Conservation (phyloP, 176 grass and related monocot genomes). For the Cocos nucifera region DNA sequence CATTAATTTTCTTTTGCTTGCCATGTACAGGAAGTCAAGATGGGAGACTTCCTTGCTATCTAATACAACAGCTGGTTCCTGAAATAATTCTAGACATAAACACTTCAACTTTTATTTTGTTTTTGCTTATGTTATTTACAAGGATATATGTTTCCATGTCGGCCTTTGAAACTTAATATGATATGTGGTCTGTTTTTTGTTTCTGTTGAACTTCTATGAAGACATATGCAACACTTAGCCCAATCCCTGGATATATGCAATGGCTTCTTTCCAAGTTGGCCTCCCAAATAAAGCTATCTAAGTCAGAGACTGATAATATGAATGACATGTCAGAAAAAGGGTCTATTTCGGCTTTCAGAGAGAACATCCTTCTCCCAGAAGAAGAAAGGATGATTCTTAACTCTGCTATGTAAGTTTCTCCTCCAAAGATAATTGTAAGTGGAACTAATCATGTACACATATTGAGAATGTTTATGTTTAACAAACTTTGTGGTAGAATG, state of each 20-base stretch:
- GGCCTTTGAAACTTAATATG: background rate
- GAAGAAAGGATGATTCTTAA: conserved; percentile 70
- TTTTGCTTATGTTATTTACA: no score
- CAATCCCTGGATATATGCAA: conserved; percentile 89
- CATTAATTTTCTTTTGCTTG: no score
- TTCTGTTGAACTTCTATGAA: conserved; percentile 16
- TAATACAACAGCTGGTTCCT: no score
- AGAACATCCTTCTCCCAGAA: conserved; percentile 62
- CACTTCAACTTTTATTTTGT: no score
- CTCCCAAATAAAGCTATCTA: conserved; percentile 70
- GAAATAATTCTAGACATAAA: no score
- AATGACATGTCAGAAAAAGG: conserved; percentile 23
- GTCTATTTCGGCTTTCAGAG: conserved; percentile 51
- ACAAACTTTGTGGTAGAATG: no score
- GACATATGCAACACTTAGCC: conserved; percentile 82
- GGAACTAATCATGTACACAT: conserved; percentile 6
- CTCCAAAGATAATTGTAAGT: conserved; percentile 15
- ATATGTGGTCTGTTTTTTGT: background rate
- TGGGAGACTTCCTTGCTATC: no score
- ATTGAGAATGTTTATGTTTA: conserved; percentile 8
- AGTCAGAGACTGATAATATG: conserved; percentile 28
- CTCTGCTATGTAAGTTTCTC: conserved; percentile 41
- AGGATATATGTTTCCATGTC: conserved; percentile 8
- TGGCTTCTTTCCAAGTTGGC: conserved; percentile 85
- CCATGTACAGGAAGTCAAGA: no score